Percentiles rank a stretch among this genome's conserved stretches.
phyloP scores from a whole-genome alignment of 306 rosid genomes.

The Boehmeria nivea region DNA sequence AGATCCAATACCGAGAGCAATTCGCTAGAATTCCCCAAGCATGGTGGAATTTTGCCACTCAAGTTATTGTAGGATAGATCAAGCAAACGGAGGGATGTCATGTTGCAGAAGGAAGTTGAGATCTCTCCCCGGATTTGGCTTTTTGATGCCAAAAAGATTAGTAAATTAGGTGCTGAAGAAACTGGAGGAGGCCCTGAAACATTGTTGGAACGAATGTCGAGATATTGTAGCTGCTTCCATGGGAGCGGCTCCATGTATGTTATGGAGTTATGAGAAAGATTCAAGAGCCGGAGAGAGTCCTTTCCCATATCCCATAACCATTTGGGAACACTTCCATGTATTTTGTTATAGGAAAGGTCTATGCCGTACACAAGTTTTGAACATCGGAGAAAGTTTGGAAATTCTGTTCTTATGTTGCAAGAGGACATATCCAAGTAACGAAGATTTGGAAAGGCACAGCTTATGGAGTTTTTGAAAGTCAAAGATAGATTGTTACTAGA shows the following conservation, averaged over 20 bases:
- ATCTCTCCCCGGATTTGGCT: slow-evolving; percentile 5
- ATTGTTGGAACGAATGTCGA: neutral
- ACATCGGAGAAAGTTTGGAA: neutral
- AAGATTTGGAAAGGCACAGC: neutral
- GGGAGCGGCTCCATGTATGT: neutral
- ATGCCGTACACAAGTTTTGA: neutral
- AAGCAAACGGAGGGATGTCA: neutral
- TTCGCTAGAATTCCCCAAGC: neutral
- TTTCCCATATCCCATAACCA: neutral
- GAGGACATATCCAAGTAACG: neutral
- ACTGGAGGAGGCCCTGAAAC: slow-evolving; percentile 9
- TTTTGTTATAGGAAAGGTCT: slow-evolving; percentile 5
- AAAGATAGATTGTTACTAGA: neutral
- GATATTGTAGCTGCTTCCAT: neutral
- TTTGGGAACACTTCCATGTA: neutral
- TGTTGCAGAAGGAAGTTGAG: neutral
- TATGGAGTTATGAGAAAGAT: slow-evolving; percentile 3
- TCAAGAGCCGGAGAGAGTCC: neutral
- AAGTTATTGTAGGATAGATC: slow-evolving; percentile 1
- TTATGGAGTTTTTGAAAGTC: neutral
- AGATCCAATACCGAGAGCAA: neutral
- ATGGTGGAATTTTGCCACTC: neutral
- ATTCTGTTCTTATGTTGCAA: neutral
- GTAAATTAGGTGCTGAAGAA: neutral
- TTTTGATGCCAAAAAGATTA: neutral